Evolutionary conservation across 2,329 filamentous ascomycete genomes (phyloP).

Genomic region (Fonsecaea multimorphosa): DNA sequence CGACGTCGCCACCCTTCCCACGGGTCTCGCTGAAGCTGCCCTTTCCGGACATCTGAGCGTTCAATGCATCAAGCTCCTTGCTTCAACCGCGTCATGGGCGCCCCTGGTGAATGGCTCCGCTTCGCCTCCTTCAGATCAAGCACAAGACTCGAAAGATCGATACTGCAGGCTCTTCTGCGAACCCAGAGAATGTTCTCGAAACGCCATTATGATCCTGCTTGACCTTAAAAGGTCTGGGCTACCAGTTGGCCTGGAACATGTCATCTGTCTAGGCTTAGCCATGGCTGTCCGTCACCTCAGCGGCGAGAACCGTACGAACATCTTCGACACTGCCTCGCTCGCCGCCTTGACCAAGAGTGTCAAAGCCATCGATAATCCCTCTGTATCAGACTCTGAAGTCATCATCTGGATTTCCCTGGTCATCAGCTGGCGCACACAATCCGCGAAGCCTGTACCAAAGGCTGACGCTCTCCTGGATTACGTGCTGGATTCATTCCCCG

Average conservation of each 20-base stretch:
- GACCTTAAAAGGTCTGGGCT: conserved; percentile 23
- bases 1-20: conserved; percentile 25
- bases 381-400: conserved; percentile 26
- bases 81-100: conserved; percentile 24
- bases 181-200: conserved; percentile 29
- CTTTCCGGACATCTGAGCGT: conserved; percentile 30
- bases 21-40: conserved; percentile 30
- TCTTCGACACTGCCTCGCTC: conserved; percentile 30
- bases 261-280: conserved; percentile 28
- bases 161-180: conserved; percentile 31
- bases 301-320: conserved; percentile 30
- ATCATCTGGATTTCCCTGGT: conserved; percentile 31
- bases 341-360: conserved; percentile 17
- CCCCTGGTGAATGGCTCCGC: conserved; percentile 14
- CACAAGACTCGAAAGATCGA: conserved; percentile 10
- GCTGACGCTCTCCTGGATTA: conserved; percentile 28
- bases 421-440: conserved; percentile 31
- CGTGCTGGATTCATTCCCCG: conserved; percentile 29
- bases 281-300: conserved; percentile 31
- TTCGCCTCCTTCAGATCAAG: neutral
- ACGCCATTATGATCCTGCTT: conserved; percentile 25
- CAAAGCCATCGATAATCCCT: conserved; percentile 28
- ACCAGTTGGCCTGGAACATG: conserved; percentile 26
- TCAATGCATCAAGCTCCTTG: conserved; percentile 32
- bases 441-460: conserved; percentile 12